phyloP scores from a whole-genome alignment of 2,329 filamentous ascomycete genomes.

The Alternaria tenuissima region DNA sequence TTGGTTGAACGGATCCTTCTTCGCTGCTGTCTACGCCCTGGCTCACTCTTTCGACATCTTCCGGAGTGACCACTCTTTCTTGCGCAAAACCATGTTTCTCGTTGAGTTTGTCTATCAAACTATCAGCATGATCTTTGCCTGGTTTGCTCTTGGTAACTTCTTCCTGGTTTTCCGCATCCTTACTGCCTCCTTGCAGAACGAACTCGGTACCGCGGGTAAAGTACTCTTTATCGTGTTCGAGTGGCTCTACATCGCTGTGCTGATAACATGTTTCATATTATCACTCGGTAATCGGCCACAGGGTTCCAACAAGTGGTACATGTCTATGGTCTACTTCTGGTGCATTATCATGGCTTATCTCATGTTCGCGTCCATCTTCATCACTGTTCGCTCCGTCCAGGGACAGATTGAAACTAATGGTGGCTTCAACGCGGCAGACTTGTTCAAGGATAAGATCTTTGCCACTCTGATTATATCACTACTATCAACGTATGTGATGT shows the following conservation, averaged over 20 bases:
- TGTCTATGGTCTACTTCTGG: constrained; percentile 99
- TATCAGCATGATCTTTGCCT: constrained; percentile 96
- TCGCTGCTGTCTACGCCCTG: constrained; percentile 93
- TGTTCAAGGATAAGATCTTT: constrained; percentile 90
- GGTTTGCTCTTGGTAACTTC: constrained; percentile 98
- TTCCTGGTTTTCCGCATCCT: constrained; percentile 98
- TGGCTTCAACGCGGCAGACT: constrained; percentile 72
- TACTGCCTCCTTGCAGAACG: constrained; percentile 81
- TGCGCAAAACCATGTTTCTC: constrained; percentile 89
- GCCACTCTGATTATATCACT: constrained; percentile 93
- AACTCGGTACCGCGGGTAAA: constrained; percentile 79
- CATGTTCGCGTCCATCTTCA: constrained; percentile 93
- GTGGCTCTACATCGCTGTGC: constrained; percentile 91
- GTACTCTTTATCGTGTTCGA: constrained; percentile 91
- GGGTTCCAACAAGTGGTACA: constrained; percentile 91
- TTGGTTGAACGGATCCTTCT: constrained; percentile 98
- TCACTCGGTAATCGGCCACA: constrained; percentile 94
- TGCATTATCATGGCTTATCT: constrained; percentile 90
- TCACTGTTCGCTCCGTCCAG: constrained; percentile 87
- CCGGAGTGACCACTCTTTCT: constrained; percentile 85
- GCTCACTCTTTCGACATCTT: constrained; percentile 97
- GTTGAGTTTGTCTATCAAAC: constrained; percentile 95
- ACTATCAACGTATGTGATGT: constrained; percentile 90
- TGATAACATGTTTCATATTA: constrained; percentile 94
- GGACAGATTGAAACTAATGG: constrained; percentile 67